phyloP scores from a whole-genome alignment of 305 asterid species.

The Fraxinus ornus region DNA sequence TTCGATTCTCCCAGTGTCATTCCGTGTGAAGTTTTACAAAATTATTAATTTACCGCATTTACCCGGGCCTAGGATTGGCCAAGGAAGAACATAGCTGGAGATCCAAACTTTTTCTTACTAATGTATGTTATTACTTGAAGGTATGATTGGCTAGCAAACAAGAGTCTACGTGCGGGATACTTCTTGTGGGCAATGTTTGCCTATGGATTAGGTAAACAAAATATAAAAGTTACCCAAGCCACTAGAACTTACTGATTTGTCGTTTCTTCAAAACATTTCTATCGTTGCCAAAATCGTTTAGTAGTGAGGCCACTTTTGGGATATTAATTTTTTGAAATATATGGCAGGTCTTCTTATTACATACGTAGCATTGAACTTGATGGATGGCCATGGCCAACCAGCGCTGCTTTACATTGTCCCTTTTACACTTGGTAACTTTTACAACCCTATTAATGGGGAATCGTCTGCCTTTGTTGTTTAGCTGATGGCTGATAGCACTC shows the following conservation, averaged over 20 bases:
- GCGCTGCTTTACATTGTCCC: slow-evolving; percentile 91
- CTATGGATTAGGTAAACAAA: slow-evolving; percentile 68
- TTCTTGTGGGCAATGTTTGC: slow-evolving; percentile 95
- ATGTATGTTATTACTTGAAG: slow-evolving; percentile 34
- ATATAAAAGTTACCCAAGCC: neutral
- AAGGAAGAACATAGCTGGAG: neutral
- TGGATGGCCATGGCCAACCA: slow-evolving; percentile 97
- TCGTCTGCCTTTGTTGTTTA: neutral
- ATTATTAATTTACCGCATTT: neutral
- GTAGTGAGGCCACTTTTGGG: neutral
- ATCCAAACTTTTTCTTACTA: neutral
- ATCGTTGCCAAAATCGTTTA: neutral
- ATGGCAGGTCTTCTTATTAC: slow-evolving; percentile 76
- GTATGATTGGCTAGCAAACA: slow-evolving; percentile 84
- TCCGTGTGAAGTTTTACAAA: neutral
- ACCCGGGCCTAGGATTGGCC: neutral
- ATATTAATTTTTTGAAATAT: neutral
- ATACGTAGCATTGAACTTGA: slow-evolving; percentile 74
- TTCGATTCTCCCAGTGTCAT: neutral
- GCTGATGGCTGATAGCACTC: neutral
- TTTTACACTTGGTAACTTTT: slow-evolving; percentile 63
- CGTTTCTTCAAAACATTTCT: neutral
- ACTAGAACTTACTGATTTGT: neutral
- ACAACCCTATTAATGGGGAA: neutral
- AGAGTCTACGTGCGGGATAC: slow-evolving; percentile 66